These are phyloP conservation scores for Cytospora schulzeri DNA, from an alignment of 2,329 filamentous ascomycete species.

Conservation along the genomic window DNA sequence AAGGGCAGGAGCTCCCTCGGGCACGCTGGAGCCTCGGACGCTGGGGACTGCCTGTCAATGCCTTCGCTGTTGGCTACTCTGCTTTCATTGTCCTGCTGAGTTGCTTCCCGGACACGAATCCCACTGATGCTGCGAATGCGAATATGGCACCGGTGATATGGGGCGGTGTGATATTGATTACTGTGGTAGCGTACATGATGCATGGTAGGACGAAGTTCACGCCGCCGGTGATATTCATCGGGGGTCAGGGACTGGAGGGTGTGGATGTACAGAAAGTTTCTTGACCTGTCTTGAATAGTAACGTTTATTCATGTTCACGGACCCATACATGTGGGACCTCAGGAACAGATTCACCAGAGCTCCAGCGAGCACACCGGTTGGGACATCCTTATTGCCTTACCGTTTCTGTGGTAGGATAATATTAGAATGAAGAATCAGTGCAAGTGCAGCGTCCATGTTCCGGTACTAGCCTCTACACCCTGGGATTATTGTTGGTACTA, in stretches of 20 bases:
- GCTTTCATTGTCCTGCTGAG: constrained; percentile 30
- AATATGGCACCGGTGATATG: constrained; percentile 26
- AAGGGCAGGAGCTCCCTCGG: constrained; percentile 37
- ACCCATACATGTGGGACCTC: no score
- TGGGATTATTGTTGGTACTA: no score
- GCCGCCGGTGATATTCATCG: constrained; percentile 23
- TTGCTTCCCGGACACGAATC: constrained; percentile 7
- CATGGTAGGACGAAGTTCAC: constrained; percentile 22
- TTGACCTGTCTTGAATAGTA: neutral
- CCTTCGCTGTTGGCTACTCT: constrained; percentile 32
- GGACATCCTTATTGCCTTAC: no score
- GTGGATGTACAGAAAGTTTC: constrained; percentile 18
- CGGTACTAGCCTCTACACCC: no score
- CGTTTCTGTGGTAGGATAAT: no score
- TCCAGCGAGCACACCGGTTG: no score
- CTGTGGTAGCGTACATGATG: constrained; percentile 16
- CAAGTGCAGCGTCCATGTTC: no score
- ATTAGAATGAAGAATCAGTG: no score
- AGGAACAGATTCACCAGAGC: no score
- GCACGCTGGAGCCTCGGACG: constrained; percentile 42
- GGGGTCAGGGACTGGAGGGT: constrained; percentile 10
- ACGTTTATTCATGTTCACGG: no score
- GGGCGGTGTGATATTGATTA: constrained; percentile 22
- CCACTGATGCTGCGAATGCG: constrained; percentile 15
- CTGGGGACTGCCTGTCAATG: constrained; percentile 43